These are phyloP conservation scores for rapeseed (Brassica napus) DNA, from an alignment of 345 rosid genomes.

Conservation along the genomic window DNA sequence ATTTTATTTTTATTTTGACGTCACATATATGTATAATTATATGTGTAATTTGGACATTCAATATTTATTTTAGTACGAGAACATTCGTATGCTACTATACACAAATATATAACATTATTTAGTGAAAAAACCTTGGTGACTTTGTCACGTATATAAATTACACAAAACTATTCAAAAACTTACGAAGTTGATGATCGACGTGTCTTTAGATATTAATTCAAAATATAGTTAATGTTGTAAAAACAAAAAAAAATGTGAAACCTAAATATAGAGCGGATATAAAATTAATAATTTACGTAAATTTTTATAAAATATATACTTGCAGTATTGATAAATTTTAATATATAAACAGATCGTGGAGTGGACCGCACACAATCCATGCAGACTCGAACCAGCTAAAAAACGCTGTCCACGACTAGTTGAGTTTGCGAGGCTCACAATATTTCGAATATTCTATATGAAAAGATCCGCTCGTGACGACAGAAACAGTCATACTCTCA, in stretches of 20 bases:
- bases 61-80: too few relatives aligned
- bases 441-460: not conserved
- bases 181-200: not conserved
- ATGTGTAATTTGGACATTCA: too few relatives aligned
- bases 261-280: not conserved
- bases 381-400: constrained; percentile 23
- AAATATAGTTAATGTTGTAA: not conserved
- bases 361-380: constrained; percentile 36
- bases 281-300: not conserved
- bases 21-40: too few relatives aligned
- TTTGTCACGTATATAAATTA: not conserved
- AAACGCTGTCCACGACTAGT: constrained; percentile 18
- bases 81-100: too few relatives aligned
- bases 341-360: constrained; percentile 17
- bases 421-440: constrained; percentile 24
- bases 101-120: too few relatives aligned
- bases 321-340: not conserved
- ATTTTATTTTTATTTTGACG: too few relatives aligned
- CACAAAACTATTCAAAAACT: not conserved
- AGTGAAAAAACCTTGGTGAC: not conserved
- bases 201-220: not conserved
- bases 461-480: not conserved
- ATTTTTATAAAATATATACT: not conserved
- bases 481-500: constrained; percentile 8
- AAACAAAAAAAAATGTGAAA: not conserved